Evolutionary conservation across 352 stramenopile genomes (phyloP).

Genomic region (Pythium dissotocum): DNA sequence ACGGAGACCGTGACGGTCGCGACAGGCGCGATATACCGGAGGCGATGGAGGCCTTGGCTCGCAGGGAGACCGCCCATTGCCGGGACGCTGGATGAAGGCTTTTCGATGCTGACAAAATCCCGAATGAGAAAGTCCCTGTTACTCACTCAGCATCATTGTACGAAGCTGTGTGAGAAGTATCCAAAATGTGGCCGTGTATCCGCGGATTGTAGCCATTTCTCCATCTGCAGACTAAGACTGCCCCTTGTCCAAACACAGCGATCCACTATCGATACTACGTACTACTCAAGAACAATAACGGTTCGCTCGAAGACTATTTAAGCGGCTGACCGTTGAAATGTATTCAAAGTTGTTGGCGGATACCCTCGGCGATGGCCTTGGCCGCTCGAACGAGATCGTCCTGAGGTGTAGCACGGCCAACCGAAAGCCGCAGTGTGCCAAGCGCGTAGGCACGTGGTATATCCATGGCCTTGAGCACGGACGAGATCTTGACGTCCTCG

Average conservation of each 20-base stretch:
- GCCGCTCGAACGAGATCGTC: conserved; percentile 87
- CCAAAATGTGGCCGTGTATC: no score
- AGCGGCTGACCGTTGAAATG: background rate
- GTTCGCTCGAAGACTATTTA: background rate
- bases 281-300: no score
- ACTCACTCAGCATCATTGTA: no score
- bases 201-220: no score
- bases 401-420: conserved; percentile 89
- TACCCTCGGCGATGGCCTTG: conserved; percentile 73
- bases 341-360: conserved; percentile 39
- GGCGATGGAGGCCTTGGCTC: background rate
- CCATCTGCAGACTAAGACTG: no score
- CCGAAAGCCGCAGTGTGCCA: conserved; percentile 94
- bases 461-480: conserved; percentile 93
- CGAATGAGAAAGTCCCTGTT: no score
- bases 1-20: background rate
- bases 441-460: conserved; percentile 86
- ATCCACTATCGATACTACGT: no score
- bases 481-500: conserved; percentile 68
- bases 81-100: no score
- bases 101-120: no score
- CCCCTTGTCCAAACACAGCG: no score
- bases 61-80: background rate
- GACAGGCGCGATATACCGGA: background rate
- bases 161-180: no score